Base-by-base conservation (phyloP, 129 eudicot genomes). In the Logfia minima region DNA sequence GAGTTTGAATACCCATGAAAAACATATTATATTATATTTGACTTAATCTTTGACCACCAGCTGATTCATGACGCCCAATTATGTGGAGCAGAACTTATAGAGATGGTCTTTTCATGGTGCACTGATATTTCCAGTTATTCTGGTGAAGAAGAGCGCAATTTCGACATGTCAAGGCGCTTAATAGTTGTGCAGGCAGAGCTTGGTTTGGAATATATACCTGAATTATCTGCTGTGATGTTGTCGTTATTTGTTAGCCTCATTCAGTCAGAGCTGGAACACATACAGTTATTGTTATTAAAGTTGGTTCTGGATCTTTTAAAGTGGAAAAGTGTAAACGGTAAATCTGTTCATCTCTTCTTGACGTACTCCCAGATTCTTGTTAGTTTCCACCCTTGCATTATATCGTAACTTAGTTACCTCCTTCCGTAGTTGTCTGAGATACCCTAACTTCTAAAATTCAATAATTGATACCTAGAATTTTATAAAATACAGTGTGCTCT, bases 261-360 rank as follows among this genome's bases (percentile, higher is more conserved):
- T 60, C 88, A 89, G 76, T 81, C 90, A 26, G 90, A 95, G 81
- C 75, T 95, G 75, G 99, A 95, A 74, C 97, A 91, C 73, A 87
- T 91, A 82, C 93, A 91, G 71, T 71, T 83, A 63, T 82, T 83
- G 45, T 68, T 86, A 70, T 64, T 92, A 52, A 88, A 85, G 45
- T 62, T 91, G 76, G 81, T 91, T 26, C 70, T 82, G 32, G 78
- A 86, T 69, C 83, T 95, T 51, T 74, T 95, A 68, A 85, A 83
- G 71, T 95, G 99, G 99, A 89, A 89, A 85, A 74, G 39, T 48
- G 85, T 85, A 82, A 81, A 82, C 58, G 99, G 99, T 95, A 91
- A 60, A 82, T 29, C 65, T 71, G 24, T 55, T 70, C 78, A 59
- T 37, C 72, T 76, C 59, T 68, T 32, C 48, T 29, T 70, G 51